Conservation (phyloP, 2,329 filamentous ascomycete species). For the Clarireedia paspali region DNA sequence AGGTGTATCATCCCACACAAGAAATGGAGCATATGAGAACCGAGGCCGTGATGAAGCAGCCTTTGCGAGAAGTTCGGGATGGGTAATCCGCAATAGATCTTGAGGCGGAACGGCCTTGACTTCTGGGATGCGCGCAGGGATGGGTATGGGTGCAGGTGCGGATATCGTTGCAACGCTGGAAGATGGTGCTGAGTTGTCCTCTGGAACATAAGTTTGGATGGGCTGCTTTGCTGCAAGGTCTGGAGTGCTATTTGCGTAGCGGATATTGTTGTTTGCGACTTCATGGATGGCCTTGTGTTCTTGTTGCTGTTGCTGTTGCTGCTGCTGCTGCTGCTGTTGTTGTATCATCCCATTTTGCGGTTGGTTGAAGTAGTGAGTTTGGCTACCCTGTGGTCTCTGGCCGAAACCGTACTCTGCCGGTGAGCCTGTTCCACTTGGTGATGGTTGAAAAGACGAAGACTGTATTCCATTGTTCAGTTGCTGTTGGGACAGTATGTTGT, state of each 20-base stretch:
- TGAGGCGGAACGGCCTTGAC: not conserved
- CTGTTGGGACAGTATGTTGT: slow-evolving; percentile 18
- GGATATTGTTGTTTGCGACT: slow-evolving; percentile 12
- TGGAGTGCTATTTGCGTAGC: slow-evolving; percentile 10
- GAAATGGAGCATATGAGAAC: slow-evolving; percentile 24
- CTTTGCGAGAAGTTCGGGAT: slow-evolving; percentile 20
- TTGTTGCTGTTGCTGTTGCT: not conserved
- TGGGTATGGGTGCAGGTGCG: not conserved
- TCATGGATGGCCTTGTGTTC: slow-evolving; percentile 8
- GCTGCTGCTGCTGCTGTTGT: not conserved
- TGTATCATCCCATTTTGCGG: slow-evolving; percentile 14
- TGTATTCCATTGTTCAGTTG: slow-evolving; percentile 15
- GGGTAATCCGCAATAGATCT: slow-evolving; percentile 20
- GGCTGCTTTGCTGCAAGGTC: slow-evolving; percentile 8
- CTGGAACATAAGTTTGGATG: slow-evolving; percentile 8
- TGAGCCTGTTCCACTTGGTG: slow-evolving; percentile 11
- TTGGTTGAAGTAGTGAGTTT: slow-evolving; percentile 9
- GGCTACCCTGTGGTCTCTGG: slow-evolving; percentile 16
- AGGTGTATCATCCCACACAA: slow-evolving; percentile 21
- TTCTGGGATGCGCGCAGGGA: not conserved
- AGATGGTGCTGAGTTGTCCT: not conserved
- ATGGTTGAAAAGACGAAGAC: slow-evolving; percentile 16
- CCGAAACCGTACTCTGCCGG: slow-evolving; percentile 10
- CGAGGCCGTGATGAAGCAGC: slow-evolving; percentile 17
- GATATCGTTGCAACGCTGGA: not conserved